Evolutionary conservation across 2,329 filamentous ascomycete species (phyloP), one percentile per base, ranked within the genome.

Genomic region (Sporothrix schenckii): DNA sequence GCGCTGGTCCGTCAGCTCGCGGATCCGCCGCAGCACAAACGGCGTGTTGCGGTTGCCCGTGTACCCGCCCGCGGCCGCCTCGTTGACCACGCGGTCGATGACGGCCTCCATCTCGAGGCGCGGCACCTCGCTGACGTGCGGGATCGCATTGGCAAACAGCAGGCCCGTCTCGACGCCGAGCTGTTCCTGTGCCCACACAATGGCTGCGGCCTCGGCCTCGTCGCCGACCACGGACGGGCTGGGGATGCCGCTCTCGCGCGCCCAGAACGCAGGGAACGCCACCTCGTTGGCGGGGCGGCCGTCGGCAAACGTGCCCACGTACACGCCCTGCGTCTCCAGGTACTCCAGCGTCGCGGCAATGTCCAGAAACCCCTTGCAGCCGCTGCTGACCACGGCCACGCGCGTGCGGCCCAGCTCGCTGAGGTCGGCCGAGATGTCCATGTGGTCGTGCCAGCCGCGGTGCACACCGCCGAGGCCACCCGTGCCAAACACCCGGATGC

Each of bases 311-410:
- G 95, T 98, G 3, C 89, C 91, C 0, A 97, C 93, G 50, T 90
- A 86, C 27, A 93, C 93, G 11, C 92, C 92, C 77, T 90, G 88
- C 0, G 88, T 90, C 79, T 90, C 88, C 24, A 90, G 83, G 75
- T 85, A 85, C 81, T 99, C 95, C 5, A 99, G 84, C 0, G 95
- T 99, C 68, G 92, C 86, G 2, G 91, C 89, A 72, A 97, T 93
- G 77, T 99, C 95, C 50, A 99, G 84, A 79, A 99, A 98, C 73
- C 94, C 95, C 82, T 99, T 99, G 82, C 93, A 96, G 16, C 95
- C 95, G 74, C 92, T 93, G 79, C 91, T 92, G 68, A 99, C 84
- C 2, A 99, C 94, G 34, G 94, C 91, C 68, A 99, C 90, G 13
- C 92, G 88, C 9, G 94, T 97, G 71, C 93, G 87, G 19, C 95